Base-by-base conservation (phyloP, 495 filamentous ascomycete genomes). In the Aspergillus olivimuriae region DNA sequence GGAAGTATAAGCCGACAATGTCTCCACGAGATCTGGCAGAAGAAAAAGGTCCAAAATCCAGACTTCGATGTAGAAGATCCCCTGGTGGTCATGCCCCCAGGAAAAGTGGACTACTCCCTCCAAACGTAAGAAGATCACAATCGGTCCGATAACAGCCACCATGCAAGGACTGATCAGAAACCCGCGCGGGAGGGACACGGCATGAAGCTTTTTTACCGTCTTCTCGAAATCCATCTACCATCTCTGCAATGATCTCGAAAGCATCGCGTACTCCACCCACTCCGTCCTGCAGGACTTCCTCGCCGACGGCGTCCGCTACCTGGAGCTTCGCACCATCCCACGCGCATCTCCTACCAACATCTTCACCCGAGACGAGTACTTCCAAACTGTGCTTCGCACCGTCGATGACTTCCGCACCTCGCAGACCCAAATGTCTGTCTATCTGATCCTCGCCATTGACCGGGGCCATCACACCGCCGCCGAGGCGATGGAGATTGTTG, bases 311-410 rank as follows among this genome's bases (percentile, higher is more conserved):
- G 82, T 91, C 9, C 73, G 79, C 33, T 91, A 94, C 53, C 73
- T 90, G 21, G 88, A 94, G 53, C 75, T 94, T 4, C 80, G 88
- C 20, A 89, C 87, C 4, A 92, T 87, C 3, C 87, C 88, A 3
- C 75, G 87, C 30, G 69, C 74, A 5, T 72, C 79, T 20, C 69
- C 75, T 2, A 49, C 53, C 12, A 67, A 66, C 11, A 58, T 62
- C 18, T 60, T 88, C 12, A 76, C 81, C 11, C 78, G 78, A 49
- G 68, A 69, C 9, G 63, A 68, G 36, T 92, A 92, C 61, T 68
- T 91, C 28, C 43, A 62, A n/a, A 75, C 77, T 2, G 69, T 91
- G 24, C 73, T 91, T 1, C 53, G 58, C 15, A 66, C 74, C 39
- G 82, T 91, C 22, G 47, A 69, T 7, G 51, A 55, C 8, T 82